Percentiles rank a stretch among this genome's conserved stretches.
These are phyloP conservation scores for Blastobotrys petasosporus DNA, from an alignment of 1,139 yeast genomes.

Conservation along the genomic window DNA sequence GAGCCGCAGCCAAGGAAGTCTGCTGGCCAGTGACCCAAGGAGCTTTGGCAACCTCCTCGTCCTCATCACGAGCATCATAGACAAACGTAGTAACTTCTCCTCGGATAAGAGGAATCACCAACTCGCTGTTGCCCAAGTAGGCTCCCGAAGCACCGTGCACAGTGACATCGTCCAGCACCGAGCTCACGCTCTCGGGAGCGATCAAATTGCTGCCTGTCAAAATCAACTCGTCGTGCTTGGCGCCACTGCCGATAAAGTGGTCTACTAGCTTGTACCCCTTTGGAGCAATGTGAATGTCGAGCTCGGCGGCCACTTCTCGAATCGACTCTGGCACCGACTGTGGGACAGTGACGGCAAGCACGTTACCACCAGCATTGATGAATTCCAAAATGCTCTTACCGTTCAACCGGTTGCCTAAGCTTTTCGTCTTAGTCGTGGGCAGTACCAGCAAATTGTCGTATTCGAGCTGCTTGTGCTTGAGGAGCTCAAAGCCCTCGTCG, in stretches of 20 bases:
- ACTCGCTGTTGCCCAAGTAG: slow-evolving; percentile 52
- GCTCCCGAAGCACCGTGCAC: slow-evolving; percentile 44
- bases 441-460: slow-evolving; percentile 52
- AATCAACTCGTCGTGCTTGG: slow-evolving; percentile 23
- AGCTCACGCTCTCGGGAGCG: neutral
- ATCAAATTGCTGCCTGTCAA: neutral
- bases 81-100: slow-evolving; percentile 68
- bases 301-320: slow-evolving; percentile 62
- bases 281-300: slow-evolving; percentile 83
- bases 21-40: slow-evolving; percentile 82
- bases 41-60: slow-evolving; percentile 30
- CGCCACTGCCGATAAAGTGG: slow-evolving; percentile 46
- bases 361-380: slow-evolving; percentile 64
- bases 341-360: slow-evolving; percentile 55
- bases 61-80: slow-evolving; percentile 42
- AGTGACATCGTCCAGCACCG: slow-evolving; percentile 1
- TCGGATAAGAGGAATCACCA: slow-evolving; percentile 60
- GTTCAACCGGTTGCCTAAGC: slow-evolving; percentile 41
- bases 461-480: slow-evolving; percentile 39
- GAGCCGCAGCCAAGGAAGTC: slow-evolving; percentile 68
- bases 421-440: slow-evolving; percentile 39
- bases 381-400: slow-evolving; percentile 46
- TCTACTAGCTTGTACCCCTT: slow-evolving; percentile 62
- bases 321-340: slow-evolving; percentile 63
- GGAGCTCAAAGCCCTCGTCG: slow-evolving; percentile 35